Evolutionary conservation across 192 early-diverging fungal genomes (phyloP).

Genomic region (Coemansia sp.): DNA sequence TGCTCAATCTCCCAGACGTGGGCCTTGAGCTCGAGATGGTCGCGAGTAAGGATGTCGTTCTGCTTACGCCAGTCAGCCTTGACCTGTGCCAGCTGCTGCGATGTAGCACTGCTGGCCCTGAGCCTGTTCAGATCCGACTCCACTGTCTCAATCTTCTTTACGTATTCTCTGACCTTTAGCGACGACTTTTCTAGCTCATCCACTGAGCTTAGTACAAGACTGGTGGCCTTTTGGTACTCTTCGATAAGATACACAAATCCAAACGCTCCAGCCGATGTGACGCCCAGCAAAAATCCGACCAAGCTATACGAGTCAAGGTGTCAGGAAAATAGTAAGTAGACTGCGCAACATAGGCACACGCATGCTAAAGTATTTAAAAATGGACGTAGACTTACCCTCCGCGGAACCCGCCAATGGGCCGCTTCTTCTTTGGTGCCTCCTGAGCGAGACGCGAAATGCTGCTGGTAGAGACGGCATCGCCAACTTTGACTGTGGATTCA

Average conservation of each 20-base stretch:
- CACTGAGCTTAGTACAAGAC: conserved; percentile 70
- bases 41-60: conserved; percentile 72
- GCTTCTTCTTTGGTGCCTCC: conserved; percentile 57
- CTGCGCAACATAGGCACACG: background rate
- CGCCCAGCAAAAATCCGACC: conserved; percentile 79
- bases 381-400: conserved; percentile 54
- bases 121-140: conserved; percentile 67
- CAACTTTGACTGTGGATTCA: conserved; percentile 53
- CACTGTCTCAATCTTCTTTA: conserved; percentile 76
- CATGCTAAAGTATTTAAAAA: background rate
- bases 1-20: conserved; percentile 73
- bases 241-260: conserved; percentile 88
- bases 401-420: conserved; percentile 64
- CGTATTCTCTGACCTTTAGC: conserved; percentile 74
- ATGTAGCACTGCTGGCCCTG: conserved; percentile 61
- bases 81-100: conserved; percentile 54
- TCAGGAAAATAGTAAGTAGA: background rate
- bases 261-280: conserved; percentile 68
- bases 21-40: conserved; percentile 83
- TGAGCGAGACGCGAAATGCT: conserved; percentile 29
- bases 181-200: conserved; percentile 80
- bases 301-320: conserved; percentile 48
- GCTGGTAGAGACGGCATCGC: conserved; percentile 25
- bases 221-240: conserved; percentile 80
- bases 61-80: conserved; percentile 58